A percentile compares a stretch with the other conserved stretches of the same genome.
Conservation (phyloP, 2,329 filamentous ascomycete genomes). For the Tolypocladium sp. region DNA sequence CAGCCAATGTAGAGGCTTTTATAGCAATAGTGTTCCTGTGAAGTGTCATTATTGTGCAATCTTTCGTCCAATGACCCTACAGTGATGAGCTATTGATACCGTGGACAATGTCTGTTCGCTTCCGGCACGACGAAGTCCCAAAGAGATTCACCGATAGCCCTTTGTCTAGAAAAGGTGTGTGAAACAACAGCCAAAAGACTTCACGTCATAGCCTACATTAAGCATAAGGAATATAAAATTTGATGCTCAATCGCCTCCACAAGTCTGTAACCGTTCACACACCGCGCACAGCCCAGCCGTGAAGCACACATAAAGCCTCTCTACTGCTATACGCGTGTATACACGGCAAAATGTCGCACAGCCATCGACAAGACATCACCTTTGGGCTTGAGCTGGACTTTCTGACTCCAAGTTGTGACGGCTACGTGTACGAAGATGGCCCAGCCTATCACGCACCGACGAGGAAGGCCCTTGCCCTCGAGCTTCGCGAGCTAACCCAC, state of each 20-base stretch:
- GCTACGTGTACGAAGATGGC: neutral
- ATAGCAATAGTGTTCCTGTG: too few species aligned
- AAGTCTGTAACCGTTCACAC: too few species aligned
- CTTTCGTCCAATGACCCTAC: neutral
- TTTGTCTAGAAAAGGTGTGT: neutral
- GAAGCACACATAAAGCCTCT: too few species aligned
- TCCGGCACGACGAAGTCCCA: neutral
- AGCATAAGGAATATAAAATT: neutral
- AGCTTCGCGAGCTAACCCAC: neutral
- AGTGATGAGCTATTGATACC: neutral
- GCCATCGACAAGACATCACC: neutral
- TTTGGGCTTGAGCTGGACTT: conserved; percentile 16
- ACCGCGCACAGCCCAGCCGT: too few species aligned
- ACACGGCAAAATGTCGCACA: neutral
- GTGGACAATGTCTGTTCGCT: neutral
- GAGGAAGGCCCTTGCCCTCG: neutral
- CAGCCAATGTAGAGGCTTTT: too few species aligned
- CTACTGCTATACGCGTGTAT: too few species aligned
- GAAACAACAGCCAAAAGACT: neutral
- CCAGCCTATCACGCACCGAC: neutral
- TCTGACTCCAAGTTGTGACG: conserved; percentile 1
- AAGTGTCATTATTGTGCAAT: too few species aligned
- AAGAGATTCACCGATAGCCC: neutral
- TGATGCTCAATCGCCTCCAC: neutral
- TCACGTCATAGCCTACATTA: neutral